Evolutionary conservation across 2,329 filamentous ascomycete genomes (phyloP).

Genomic region (Colletotrichum tofieldiae): DNA sequence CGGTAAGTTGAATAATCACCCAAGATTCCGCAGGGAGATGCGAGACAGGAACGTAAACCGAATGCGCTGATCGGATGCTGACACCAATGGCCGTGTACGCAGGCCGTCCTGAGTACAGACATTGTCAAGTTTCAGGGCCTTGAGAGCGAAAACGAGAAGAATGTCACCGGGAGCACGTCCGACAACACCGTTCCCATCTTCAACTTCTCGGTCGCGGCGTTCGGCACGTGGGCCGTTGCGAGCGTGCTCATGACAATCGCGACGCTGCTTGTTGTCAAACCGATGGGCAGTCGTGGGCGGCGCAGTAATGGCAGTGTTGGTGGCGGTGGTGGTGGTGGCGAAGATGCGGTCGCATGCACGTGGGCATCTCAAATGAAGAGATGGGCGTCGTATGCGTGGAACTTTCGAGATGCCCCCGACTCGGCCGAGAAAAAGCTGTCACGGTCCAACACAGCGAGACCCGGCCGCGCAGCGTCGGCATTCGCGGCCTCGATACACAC

Average conservation of each 20-base stretch:
- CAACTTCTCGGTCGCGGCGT: slow-evolving; percentile 37
- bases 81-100: slow-evolving; percentile 5
- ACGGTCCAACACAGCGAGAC: neutral
- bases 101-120: slow-evolving; percentile 39
- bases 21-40: neutral
- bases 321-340: neutral
- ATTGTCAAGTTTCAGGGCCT: slow-evolving; percentile 42
- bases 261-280: slow-evolving; percentile 25
- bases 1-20: slow-evolving; percentile 19
- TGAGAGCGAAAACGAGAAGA: slow-evolving; percentile 33
- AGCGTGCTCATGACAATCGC: slow-evolving; percentile 35
- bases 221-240: slow-evolving; percentile 35
- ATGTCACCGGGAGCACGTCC: neutral
- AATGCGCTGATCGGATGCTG: slow-evolving; percentile 24
- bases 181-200: slow-evolving; percentile 15
- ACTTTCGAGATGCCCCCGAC: slow-evolving; percentile 1
- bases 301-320: neutral
- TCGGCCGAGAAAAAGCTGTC: slow-evolving; percentile 8
- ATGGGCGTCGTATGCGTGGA: slow-evolving; percentile 1
- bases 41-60: neutral
- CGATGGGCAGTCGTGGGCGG: slow-evolving; percentile 8
- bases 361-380: neutral
- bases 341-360: neutral
- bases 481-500: slow-evolving; percentile 21
- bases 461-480: slow-evolving; percentile 1